phyloP scores from a whole-genome alignment of 306 rosid species.

The Medicago ruthenica region DNA sequence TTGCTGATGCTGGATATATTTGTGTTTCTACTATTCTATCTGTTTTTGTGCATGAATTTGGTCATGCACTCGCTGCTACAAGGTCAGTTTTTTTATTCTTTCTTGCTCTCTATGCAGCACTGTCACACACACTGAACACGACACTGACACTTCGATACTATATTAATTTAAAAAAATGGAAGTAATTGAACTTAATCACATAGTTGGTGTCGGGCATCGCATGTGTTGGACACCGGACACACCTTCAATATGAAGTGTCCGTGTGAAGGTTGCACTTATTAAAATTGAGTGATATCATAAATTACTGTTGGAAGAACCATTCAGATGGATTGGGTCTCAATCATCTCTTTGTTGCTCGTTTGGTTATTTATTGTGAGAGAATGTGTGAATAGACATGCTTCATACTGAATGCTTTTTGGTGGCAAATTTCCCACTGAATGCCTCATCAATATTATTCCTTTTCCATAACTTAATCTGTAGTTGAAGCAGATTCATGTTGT shows the following conservation, averaged over 20 bases:
- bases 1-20: conserved; percentile 61
- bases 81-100: conserved; percentile 59
- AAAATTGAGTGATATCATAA: not conserved
- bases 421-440: not conserved
- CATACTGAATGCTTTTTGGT: not conserved
- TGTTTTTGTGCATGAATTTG: conserved; percentile 73
- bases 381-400: not conserved
- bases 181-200: not conserved
- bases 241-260: not conserved
- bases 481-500: not conserved
- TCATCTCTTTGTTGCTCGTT: conserved; percentile 5
- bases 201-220: not conserved
- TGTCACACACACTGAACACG: not conserved
- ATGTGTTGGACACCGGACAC: not conserved
- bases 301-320: conserved; percentile 28
- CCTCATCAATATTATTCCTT: not conserved
- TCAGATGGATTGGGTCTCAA: not conserved
- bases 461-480: not conserved
- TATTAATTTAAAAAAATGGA: not conserved
- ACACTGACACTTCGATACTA: not conserved
- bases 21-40: conserved; percentile 68
- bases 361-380: not conserved
- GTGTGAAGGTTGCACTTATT: not conserved
- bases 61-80: conserved; percentile 85
- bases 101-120: not conserved